Evolutionary conservation across 1,284 basidiomycete genomes (phyloP).

Genomic region (Rhodotorula sp.): DNA sequence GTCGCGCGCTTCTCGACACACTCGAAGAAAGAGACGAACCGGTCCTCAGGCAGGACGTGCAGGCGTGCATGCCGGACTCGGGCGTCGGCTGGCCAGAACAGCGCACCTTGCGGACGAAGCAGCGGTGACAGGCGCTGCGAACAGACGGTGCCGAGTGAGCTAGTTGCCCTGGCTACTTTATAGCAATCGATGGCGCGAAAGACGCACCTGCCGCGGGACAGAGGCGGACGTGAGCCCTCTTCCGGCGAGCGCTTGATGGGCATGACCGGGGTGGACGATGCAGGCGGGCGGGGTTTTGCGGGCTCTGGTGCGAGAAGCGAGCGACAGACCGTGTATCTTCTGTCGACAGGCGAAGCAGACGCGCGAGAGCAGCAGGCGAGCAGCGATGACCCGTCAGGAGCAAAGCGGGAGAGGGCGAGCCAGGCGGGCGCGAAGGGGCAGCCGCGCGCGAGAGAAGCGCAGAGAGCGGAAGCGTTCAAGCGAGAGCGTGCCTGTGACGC

Average conservation of each 20-base stretch:
- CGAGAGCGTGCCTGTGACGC: no score
- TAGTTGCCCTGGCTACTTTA: no score
- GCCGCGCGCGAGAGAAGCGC: no score
- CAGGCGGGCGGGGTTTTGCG: no score
- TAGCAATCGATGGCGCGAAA: no score
- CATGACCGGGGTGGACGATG: constrained; percentile 3
- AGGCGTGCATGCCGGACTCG: constrained; percentile 11
- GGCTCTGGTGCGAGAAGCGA: neutral
- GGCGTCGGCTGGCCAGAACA: constrained; percentile 26
- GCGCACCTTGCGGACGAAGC: constrained; percentile 32
- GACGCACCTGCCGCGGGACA: constrained; percentile 30
- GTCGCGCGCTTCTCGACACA: neutral
- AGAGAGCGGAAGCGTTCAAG: no score
- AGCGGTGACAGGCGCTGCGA: constrained; percentile 28
- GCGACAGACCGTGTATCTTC: no score
- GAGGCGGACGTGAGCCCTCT: constrained; percentile 17
- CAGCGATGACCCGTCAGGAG: no score
- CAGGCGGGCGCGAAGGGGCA: no score
- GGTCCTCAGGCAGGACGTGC: constrained; percentile 22
- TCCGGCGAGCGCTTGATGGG: constrained; percentile 29
- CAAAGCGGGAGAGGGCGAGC: no score
- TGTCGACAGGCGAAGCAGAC: no score
- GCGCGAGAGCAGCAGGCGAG: no score
- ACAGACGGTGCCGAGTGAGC: neutral
- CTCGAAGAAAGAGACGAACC: neutral